These are phyloP conservation scores for Colletotrichum sp. DNA, from an alignment of 2,329 filamentous ascomycete genomes.

Conservation along the genomic window DNA sequence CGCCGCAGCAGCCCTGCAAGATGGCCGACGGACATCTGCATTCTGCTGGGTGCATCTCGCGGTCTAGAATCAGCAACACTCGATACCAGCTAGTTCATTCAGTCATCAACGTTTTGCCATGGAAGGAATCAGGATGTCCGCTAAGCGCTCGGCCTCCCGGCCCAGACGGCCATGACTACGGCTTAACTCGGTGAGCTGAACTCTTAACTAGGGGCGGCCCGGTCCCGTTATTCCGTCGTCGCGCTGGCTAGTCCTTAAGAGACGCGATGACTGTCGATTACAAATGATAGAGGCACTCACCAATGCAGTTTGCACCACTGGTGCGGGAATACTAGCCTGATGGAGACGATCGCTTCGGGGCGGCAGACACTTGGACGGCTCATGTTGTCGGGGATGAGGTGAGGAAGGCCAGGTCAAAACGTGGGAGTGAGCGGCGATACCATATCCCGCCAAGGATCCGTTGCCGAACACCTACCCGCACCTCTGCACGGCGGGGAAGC, in stretches of 20 bases:
- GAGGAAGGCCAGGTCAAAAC: background rate
- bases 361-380: background rate
- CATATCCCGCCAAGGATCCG: background rate
- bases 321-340: background rate
- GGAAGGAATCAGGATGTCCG: background rate
- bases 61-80: background rate
- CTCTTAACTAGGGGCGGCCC: slow-evolving; percentile 9
- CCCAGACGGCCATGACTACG: background rate
- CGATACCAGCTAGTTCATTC: background rate
- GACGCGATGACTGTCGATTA: background rate
- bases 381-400: background rate
- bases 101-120: background rate
- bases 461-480: background rate
- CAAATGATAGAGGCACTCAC: background rate
- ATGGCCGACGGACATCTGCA: background rate
- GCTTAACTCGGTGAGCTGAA: background rate
- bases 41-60: background rate
- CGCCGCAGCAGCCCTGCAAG: background rate
- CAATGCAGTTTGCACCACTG: background rate
- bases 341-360: background rate
- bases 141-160: background rate
- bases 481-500: background rate
- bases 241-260: background rate
- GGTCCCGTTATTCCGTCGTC: background rate
- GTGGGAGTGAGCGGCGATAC: background rate